Conservation (phyloP, 140 eudicot species). For the Erigeron philadelphicus region DNA sequence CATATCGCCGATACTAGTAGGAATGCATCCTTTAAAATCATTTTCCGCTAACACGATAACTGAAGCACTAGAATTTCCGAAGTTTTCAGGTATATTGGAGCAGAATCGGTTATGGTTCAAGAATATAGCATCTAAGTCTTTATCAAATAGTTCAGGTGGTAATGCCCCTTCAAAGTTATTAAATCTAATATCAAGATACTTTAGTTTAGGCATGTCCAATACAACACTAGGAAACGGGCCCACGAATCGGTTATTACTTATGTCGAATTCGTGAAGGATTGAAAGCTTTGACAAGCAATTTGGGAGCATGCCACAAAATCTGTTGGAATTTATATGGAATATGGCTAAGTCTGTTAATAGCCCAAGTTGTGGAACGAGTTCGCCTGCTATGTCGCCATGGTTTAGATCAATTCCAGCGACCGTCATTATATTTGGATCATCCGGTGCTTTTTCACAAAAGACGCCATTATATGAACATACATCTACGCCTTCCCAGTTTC, state of each 20-base stretch:
- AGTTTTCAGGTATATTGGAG: conserved; percentile 47
- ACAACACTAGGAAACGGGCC: conserved; percentile 67
- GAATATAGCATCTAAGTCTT: conserved; percentile 60
- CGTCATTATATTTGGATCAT: conserved; percentile 39
- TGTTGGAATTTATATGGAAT: conserved; percentile 59
- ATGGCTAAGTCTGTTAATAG: conserved; percentile 50
- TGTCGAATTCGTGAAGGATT: conserved; percentile 51
- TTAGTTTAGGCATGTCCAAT: conserved; percentile 39
- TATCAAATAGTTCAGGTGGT: conserved; percentile 52
- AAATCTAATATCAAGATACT: conserved; percentile 64
- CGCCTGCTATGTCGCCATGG: conserved; percentile 64
- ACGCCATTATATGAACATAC: conserved; percentile 66
- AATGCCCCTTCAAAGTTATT: conserved; percentile 59
- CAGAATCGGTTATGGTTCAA: conserved; percentile 52
- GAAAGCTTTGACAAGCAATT: conserved; percentile 34
- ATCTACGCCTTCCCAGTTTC: conserved; percentile 61
- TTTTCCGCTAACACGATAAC: conserved; percentile 57
- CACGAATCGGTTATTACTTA: conserved; percentile 58
- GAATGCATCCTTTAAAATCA: conserved; percentile 46
- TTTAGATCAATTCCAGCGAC: conserved; percentile 75
- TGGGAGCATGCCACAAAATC: conserved; percentile 67
- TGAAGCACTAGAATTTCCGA: conserved; percentile 59
- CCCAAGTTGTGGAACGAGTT: conserved; percentile 50
- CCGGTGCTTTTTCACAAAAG: conserved; percentile 50
- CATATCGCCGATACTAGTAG: conserved; percentile 52